Conservation (phyloP, 2,329 filamentous ascomycete genomes). For the Drechslera avenae region DNA sequence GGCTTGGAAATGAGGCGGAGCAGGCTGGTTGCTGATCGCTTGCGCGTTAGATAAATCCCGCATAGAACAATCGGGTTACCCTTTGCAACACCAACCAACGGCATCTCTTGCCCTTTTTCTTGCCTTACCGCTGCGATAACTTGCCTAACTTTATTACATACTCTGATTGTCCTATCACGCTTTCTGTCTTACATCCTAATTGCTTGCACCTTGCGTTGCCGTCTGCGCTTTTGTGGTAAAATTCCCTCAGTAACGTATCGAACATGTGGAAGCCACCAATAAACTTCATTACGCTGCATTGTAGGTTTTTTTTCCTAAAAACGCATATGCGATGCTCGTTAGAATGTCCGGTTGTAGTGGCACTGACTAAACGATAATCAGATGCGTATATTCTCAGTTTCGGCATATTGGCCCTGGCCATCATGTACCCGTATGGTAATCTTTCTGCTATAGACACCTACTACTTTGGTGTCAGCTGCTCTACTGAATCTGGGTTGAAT, state of each 20-base stretch:
- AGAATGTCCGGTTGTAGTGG: too few species aligned
- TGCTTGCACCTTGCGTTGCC: conserved; percentile 1
- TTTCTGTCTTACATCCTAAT: background rate
- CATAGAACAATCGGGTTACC: too few species aligned
- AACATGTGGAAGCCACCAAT: conserved; percentile 15
- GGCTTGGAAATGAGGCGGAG: too few species aligned
- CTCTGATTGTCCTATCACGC: too few species aligned
- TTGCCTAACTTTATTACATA: too few species aligned
- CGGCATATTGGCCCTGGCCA: conserved; percentile 74
- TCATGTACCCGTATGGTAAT: conserved; percentile 70
- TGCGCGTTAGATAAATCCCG: too few species aligned
- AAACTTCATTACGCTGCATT: conserved; percentile 85
- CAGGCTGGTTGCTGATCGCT: too few species aligned
- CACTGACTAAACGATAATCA: conserved; percentile 40
- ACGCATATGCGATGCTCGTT: background rate
- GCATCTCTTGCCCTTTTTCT: too few species aligned
- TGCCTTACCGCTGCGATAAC: too few species aligned
- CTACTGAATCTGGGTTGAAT: conserved; percentile 93
- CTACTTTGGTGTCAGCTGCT: conserved; percentile 80
- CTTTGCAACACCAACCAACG: too few species aligned
- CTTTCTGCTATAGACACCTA: conserved; percentile 84
- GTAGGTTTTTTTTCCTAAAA: conserved; percentile 49
- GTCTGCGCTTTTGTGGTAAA: background rate
- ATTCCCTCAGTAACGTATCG: background rate
- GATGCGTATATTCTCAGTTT: conserved; percentile 81